Base-by-base conservation (phyloP, 208 protist genomes). In the Leishmania mexicana region DNA sequence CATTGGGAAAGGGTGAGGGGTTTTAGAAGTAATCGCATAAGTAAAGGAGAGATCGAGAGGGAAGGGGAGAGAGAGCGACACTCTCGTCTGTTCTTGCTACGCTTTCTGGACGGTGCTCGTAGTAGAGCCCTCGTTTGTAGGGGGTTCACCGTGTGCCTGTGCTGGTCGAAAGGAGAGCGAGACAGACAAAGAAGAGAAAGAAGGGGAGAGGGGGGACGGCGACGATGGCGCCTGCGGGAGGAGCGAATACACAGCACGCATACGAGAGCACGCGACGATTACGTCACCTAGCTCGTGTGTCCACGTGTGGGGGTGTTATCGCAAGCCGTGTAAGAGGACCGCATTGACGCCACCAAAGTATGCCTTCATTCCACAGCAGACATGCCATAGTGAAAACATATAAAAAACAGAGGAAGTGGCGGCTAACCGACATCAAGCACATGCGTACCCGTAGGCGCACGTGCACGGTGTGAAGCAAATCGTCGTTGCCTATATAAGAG, bases 361-460 rank as follows among this genome's bases (percentile, higher is more conserved):
- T 47, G 6, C 8, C n/a, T 35, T 64, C 58, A 35, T 8, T 10
- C 58, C 1, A 28, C 28, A 64, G 4, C 24, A 64, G 28, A 31
- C 7, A 31, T 64, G 28, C 2, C 65, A 28, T 28, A 24, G 65
- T 8, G 17, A 74, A 47, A 76, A 28, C 31, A 35, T 35, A 35
- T 35, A 60, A 75, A 31, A 64, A 75, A 51, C 21, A 60, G 76
- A 79, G 45, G 38, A 79, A 24, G 42, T 15, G 53, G 17, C 35
- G 17, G 6, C 40, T 45, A 53, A 51, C 5, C 15, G 28, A 3
- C 5, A 73, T 28, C 15, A 53, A 45, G 13, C 42, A 53, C 42
- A 73, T 3, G 45, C 68, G 7, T 31, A 73, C 68, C 35, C 5
- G 38, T 42, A 24, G 35, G 19, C 35, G 31, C 65, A 45, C 65